Conservation (phyloP, 2,329 filamentous ascomycete genomes). For the Pseudogymnoascus sp. region DNA sequence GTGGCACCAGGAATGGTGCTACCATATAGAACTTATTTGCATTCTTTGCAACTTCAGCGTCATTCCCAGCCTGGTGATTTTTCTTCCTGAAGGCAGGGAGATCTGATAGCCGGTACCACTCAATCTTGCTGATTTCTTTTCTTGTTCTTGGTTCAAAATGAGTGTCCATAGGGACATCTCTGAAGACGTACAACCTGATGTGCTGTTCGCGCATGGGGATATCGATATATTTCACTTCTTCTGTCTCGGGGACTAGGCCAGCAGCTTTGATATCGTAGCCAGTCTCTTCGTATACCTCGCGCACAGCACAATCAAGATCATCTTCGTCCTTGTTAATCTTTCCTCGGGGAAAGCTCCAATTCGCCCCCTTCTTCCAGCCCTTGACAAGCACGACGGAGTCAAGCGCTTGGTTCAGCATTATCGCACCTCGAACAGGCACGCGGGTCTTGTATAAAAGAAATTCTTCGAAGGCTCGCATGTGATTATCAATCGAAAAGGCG, state of each 20-base stretch:
- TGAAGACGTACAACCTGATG: conserved; percentile 85
- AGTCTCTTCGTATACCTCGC: conserved; percentile 95
- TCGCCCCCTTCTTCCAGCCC: conserved; percentile 94
- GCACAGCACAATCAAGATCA: conserved; percentile 84
- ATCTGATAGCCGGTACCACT: conserved; percentile 88
- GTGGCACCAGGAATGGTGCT: conserved; percentile 74
- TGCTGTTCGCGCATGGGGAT: conserved; percentile 89
- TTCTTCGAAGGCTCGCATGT: conserved; percentile 77
- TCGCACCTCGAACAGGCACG: conserved; percentile 87
- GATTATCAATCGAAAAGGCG: conserved; percentile 67
- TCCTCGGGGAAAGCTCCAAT: conserved; percentile 92
- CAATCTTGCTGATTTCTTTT: conserved; percentile 95
- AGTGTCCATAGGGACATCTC: conserved; percentile 78
- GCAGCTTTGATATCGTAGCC: conserved; percentile 74
- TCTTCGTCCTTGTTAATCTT: conserved; percentile 98
- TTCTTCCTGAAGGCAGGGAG: conserved; percentile 69
- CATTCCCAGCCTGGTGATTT: conserved; percentile 48
- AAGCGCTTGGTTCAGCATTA: conserved; percentile 90
- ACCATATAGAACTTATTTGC: conserved; percentile 97
- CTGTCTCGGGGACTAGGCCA: conserved; percentile 64
- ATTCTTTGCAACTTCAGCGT: conserved; percentile 46
- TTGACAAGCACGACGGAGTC: conserved; percentile 89
- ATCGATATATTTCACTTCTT: conserved; percentile 74
- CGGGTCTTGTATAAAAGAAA: conserved; percentile 92
- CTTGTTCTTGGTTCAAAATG: conserved; percentile 82